phyloP scores from a whole-genome alignment of 1,284 basidiomycete genomes.

The Melampsora americana region DNA sequence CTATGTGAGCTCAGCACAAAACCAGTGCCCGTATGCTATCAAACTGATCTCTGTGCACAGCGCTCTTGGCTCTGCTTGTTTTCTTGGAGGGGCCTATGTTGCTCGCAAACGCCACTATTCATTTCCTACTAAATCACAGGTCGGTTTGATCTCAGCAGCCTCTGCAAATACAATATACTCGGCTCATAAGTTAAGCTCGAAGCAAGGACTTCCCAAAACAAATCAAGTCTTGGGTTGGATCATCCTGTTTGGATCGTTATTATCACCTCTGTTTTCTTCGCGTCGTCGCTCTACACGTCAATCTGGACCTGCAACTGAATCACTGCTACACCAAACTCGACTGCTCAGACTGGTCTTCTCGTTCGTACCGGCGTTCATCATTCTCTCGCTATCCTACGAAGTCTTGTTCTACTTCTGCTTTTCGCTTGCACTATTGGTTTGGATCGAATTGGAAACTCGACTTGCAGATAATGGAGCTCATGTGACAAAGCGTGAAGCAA shows the following conservation, averaged over 20 bases:
- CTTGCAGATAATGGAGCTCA: slow-evolving; percentile 47
- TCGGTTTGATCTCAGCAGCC: slow-evolving; percentile 58
- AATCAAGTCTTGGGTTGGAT: slow-evolving; percentile 69
- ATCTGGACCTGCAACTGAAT: slow-evolving; percentile 61
- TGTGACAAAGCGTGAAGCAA: not conserved
- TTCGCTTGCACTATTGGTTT: slow-evolving; percentile 64
- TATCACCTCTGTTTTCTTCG: slow-evolving; percentile 31
- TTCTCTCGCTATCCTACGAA: slow-evolving; percentile 78
- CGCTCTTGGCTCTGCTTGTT: slow-evolving; percentile 14
- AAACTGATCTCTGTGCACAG: slow-evolving; percentile 6
- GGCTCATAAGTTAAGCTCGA: slow-evolving; percentile 63
- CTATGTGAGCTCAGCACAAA: slow-evolving; percentile 60
- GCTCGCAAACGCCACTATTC: not conserved
- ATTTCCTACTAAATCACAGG: slow-evolving; percentile 48
- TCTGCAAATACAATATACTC: slow-evolving; percentile 64
- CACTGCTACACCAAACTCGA: slow-evolving; percentile 10
- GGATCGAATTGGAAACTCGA: slow-evolving; percentile 67
- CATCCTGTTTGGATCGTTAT: slow-evolving; percentile 56
- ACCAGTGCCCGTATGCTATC: no score
- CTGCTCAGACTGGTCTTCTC: slow-evolving; percentile 54
- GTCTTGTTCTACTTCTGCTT: slow-evolving; percentile 74
- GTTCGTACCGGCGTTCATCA: slow-evolving; percentile 72
- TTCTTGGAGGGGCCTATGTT: slow-evolving; percentile 13
- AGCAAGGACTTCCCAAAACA: slow-evolving; percentile 64
- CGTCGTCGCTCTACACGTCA: not conserved